These are phyloP conservation scores for Corylus avellana DNA, from an alignment of 306 rosid species.

Conservation along the genomic window DNA sequence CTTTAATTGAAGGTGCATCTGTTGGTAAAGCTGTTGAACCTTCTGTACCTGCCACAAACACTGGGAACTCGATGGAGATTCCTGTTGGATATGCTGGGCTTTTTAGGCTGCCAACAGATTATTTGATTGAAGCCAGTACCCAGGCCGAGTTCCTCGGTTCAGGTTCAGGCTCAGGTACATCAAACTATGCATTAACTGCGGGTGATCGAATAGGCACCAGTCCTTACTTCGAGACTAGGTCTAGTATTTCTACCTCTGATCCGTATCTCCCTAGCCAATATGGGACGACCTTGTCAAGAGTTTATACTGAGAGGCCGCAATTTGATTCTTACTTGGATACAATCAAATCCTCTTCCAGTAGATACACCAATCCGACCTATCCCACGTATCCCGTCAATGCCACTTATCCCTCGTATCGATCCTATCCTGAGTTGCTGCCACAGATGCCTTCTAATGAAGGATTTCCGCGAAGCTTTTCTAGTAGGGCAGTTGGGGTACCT, in stretches of 20 bases:
- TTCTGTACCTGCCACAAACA: constrained; percentile 30
- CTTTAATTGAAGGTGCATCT: constrained; percentile 39
- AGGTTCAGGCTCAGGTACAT: constrained; percentile 32
- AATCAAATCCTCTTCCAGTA: constrained; percentile 42
- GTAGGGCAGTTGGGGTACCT: constrained; percentile 40
- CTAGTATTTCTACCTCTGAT: constrained; percentile 34
- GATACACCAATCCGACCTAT: constrained; percentile 32
- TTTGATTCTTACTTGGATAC: constrained; percentile 41
- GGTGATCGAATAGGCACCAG: constrained; percentile 30
- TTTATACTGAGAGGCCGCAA: constrained; percentile 32
- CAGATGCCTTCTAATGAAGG: constrained; percentile 41
- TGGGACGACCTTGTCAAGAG: constrained; percentile 45
- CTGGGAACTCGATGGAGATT: constrained; percentile 51
- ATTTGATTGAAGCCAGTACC: constrained; percentile 46
- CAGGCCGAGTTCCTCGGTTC: constrained; percentile 40
- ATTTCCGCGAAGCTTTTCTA: constrained; percentile 44
- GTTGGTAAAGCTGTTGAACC: constrained; percentile 37
- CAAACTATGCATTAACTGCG: constrained; percentile 37
- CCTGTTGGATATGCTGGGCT: constrained; percentile 72
- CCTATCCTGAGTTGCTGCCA: constrained; percentile 38
- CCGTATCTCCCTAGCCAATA: constrained; percentile 35
- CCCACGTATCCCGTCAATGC: constrained; percentile 21
- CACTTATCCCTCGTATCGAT: constrained; percentile 19
- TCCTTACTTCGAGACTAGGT: constrained; percentile 35
- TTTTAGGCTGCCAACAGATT: constrained; percentile 83